A percentile compares a stretch with the other conserved stretches of the same genome.
Evolutionary conservation across 441 rosid species (phyloP).

Genomic region (Euphorbia schlechtendalii): DNA sequence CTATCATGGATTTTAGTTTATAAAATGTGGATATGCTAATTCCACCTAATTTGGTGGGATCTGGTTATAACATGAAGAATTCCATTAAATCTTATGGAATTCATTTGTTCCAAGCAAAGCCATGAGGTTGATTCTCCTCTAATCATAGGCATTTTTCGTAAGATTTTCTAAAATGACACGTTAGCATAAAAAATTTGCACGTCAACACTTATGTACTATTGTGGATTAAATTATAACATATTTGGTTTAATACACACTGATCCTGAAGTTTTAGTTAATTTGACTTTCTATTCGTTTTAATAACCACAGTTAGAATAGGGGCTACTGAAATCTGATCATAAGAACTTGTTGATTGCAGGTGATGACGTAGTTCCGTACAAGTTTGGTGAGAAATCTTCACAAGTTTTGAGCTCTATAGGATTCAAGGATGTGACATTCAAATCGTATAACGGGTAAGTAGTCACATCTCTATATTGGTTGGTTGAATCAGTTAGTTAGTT

Average conservation of each 20-base stretch:
- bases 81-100: too few species aligned
- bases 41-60: too few species aligned
- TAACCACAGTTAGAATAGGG: neutral
- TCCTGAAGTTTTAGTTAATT: neutral
- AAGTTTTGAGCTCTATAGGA: conserved; percentile 46
- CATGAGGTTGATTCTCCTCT: too few species aligned
- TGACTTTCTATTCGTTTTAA: neutral
- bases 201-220: neutral
- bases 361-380: conserved; percentile 85
- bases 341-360: conserved; percentile 35
- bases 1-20: too few species aligned
- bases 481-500: neutral
- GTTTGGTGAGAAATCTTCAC: conserved; percentile 84
- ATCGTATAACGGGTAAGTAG: conserved; percentile 52
- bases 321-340: conserved; percentile 9
- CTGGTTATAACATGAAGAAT: too few species aligned
- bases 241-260: neutral
- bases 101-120: too few species aligned
- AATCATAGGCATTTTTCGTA: too few species aligned
- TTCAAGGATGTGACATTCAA: conserved; percentile 63
- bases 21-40: too few species aligned
- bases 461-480: neutral
- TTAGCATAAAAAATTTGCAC: neutral
- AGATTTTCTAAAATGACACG: neutral
- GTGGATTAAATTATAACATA: too few species aligned